Percentiles rank a stretch among this genome's conserved stretches.
These are phyloP conservation scores for Agrocybe praecox DNA, from an alignment of 768 basidiomycete genomes.

Conservation along the genomic window DNA sequence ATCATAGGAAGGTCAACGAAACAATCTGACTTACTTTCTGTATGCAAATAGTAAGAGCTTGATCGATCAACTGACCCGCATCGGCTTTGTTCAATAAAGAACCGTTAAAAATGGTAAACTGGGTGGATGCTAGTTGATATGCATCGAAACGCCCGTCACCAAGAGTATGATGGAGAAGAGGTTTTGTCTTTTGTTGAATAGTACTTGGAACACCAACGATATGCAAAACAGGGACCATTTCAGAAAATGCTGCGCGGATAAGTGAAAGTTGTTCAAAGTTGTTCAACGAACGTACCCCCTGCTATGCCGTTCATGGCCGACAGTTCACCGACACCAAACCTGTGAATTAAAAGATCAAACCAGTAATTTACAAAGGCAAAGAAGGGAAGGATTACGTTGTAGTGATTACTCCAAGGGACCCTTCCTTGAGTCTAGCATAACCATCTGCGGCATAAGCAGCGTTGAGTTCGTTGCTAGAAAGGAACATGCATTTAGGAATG, in stretches of 20 bases:
- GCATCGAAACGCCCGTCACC: slow-evolving; percentile 87
- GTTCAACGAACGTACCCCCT: slow-evolving; percentile 50
- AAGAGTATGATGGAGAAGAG: slow-evolving; percentile 86
- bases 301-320: slow-evolving; percentile 87
- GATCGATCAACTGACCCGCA: slow-evolving; percentile 77
- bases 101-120: slow-evolving; percentile 74
- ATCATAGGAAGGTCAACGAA: not conserved
- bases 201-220: slow-evolving; percentile 85
- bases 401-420: slow-evolving; percentile 67
- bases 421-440: slow-evolving; percentile 85
- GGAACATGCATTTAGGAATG: slow-evolving; percentile 18
- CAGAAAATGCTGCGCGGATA: slow-evolving; percentile 62
- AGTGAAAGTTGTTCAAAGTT: not conserved
- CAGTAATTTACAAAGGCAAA: not conserved
- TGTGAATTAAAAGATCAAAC: slow-evolving; percentile 21
- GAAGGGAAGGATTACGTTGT: slow-evolving; percentile 63
- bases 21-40: slow-evolving; percentile 41
- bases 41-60: slow-evolving; percentile 71
- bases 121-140: slow-evolving; percentile 73
- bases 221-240: slow-evolving; percentile 90
- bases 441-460: slow-evolving; percentile 93
- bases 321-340: slow-evolving; percentile 93
- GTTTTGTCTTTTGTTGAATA: slow-evolving; percentile 65
- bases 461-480: slow-evolving; percentile 75
- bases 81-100: slow-evolving; percentile 50